Conservation (phyloP, 108 stramenopile species). For the Skeletonema grethae region DNA sequence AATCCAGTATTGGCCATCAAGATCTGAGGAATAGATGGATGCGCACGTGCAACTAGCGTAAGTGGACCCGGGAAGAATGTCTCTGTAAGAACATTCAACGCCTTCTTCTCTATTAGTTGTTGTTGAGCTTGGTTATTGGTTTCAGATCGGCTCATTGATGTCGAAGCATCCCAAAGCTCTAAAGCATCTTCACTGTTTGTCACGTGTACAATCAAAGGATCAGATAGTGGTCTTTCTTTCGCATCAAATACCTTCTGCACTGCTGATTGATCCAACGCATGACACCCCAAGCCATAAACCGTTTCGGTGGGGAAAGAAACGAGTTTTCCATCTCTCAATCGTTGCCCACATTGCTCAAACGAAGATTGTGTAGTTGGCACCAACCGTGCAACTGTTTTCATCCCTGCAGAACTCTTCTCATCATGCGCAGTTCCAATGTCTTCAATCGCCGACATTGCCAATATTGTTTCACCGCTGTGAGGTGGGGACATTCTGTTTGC, state of each 20-base stretch:
- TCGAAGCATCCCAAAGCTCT: conserved; percentile 70
- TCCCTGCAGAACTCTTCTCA: not conserved
- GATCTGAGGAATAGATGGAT: conserved; percentile 68
- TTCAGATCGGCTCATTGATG: not conserved
- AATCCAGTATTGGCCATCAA: conserved; percentile 95
- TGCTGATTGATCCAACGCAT: conserved; percentile 88
- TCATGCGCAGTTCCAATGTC: not conserved
- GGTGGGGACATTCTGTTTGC: not conserved
- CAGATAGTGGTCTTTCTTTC: conserved; percentile 93
- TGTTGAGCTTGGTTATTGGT: conserved; percentile 3
- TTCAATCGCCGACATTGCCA: not conserved
- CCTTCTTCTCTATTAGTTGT: conserved; percentile 44
- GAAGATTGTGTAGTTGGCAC: conserved; percentile 45
- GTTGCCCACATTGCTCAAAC: conserved; percentile 61
- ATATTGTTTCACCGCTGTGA: not conserved
- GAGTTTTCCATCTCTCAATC: conserved; percentile 68
- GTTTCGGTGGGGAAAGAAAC: conserved; percentile 97
- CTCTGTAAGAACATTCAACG: conserved; percentile 52
- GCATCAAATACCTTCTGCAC: conserved; percentile 90
- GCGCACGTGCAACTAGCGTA: conserved; percentile 86
- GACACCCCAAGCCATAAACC: conserved; percentile 98
- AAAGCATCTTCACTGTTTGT: conserved; percentile 57
- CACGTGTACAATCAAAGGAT: conserved; percentile 98
- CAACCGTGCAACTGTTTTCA: conserved; percentile 22
- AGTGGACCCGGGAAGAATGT: conserved; percentile 96